Conservation (phyloP, 768 basidiomycete species). For the Trametopsis cervina region DNA sequence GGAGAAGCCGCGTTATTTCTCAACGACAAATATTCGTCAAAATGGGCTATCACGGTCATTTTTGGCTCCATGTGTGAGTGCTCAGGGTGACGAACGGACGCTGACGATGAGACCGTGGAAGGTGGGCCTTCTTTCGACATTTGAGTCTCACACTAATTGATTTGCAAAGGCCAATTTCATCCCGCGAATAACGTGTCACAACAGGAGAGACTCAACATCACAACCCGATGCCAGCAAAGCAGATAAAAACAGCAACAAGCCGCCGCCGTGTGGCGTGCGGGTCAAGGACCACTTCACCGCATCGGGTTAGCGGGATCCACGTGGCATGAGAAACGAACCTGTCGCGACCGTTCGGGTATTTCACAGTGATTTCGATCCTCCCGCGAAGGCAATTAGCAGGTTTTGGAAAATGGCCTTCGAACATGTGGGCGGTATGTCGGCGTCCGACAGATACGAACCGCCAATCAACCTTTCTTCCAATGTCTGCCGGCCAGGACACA, state of each 20-base stretch:
- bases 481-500: neutral
- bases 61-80: no score
- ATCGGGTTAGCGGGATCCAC: constrained; percentile 6
- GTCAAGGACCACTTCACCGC: neutral
- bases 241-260: no score
- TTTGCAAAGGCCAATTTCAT: neutral
- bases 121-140: no score
- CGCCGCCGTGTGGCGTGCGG: no score
- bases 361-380: constrained; percentile 5
- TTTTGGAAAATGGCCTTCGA: neutral
- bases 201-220: no score
- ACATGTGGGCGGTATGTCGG: neutral
- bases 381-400: constrained; percentile 4
- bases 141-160: neutral
- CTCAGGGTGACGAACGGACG: no score
- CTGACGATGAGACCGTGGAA: no score
- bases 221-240: no score
- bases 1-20: no score
- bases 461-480: neutral
- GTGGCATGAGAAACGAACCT: constrained; percentile 4
- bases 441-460: neutral
- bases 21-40: no score
- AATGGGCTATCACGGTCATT: no score
- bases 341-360: neutral
- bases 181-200: neutral